Conservation (phyloP, 2,329 filamentous ascomycete genomes). For the Trichophaea hybrida region DNA sequence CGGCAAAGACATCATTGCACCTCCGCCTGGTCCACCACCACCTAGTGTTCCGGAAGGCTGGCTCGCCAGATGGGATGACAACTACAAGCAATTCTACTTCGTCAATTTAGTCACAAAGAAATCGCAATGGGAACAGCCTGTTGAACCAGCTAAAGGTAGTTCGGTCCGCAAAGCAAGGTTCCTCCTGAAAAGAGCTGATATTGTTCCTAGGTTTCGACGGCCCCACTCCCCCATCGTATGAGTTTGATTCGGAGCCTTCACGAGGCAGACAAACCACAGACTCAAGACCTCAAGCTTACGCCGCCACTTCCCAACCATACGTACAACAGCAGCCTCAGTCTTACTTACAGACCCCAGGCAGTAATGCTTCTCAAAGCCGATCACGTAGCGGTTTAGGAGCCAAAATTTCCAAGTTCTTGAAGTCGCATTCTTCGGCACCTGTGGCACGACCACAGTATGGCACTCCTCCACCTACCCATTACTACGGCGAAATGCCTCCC, state of each 20-base stretch:
- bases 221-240: background rate
- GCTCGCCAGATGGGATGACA: slow-evolving; percentile 15
- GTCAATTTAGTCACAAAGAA: slow-evolving; percentile 19
- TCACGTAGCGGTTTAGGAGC: background rate
- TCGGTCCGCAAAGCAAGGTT: too few species aligned
- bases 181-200: background rate
- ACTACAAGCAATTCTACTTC: slow-evolving; percentile 19
- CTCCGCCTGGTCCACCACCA: slow-evolving; percentile 17
- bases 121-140: slow-evolving; percentile 21
- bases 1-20: slow-evolving; percentile 6
- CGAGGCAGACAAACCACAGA: too few species aligned
- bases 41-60: slow-evolving; percentile 20
- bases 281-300: background rate
- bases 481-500: background rate
- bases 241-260: too few species aligned
- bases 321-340: background rate
- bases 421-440: slow-evolving; percentile 7
- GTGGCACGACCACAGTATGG: slow-evolving; percentile 1
- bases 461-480: background rate
- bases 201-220: background rate
- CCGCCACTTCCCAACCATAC: background rate
- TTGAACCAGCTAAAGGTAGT: too few species aligned
- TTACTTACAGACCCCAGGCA: background rate
- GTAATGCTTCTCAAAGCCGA: background rate
- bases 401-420: slow-evolving; percentile 12